Evolutionary conservation across 2,329 filamentous ascomycete species (phyloP).

Genomic region (Aspergillus bombycis): DNA sequence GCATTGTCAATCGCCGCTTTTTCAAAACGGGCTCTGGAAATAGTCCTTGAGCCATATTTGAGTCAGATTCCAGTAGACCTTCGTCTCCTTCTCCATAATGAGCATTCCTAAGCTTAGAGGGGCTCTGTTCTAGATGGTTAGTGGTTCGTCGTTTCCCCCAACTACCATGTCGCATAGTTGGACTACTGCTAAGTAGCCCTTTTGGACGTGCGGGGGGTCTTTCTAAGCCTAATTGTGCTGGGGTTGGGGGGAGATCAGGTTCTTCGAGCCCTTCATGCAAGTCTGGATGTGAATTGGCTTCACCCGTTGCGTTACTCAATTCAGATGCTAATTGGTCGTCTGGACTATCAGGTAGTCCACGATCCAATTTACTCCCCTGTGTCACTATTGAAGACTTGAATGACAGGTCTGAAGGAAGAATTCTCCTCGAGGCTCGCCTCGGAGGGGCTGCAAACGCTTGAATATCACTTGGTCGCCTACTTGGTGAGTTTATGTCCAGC

Average conservation of each 20-base stretch:
- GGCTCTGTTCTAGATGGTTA: conserved; percentile 31
- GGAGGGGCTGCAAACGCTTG: conserved; percentile 41
- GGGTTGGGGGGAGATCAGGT: conserved; percentile 64
- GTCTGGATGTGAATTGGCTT: conserved; percentile 21
- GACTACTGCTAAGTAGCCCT: conserved; percentile 41
- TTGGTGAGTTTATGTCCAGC: conserved; percentile 25
- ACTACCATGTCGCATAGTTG: conserved; percentile 35
- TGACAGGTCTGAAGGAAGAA: conserved; percentile 32
- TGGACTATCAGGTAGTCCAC: conserved; percentile 27
- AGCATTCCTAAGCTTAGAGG: conserved; percentile 32
- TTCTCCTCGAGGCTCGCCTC: conserved; percentile 38
- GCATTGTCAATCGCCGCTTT: conserved; percentile 58
- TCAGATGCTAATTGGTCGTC: conserved; percentile 38
- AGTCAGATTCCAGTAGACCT: conserved; percentile 8
- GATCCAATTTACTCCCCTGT: conserved; percentile 16
- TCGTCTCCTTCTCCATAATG: conserved; percentile 20
- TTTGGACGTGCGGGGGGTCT: conserved; percentile 35
- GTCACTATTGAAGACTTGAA: conserved; percentile 31
- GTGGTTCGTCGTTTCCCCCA: conserved; percentile 28
- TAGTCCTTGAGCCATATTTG: conserved; percentile 13
- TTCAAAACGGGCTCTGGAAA: conserved; percentile 33
- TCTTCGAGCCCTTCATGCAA: conserved; percentile 50
- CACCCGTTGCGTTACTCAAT: conserved; percentile 34
- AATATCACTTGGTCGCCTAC: conserved; percentile 33
- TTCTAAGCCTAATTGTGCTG: conserved; percentile 44